Evolutionary conservation across 257 asterid species (phyloP).

Genomic region (Solanum bulbocastanum): DNA sequence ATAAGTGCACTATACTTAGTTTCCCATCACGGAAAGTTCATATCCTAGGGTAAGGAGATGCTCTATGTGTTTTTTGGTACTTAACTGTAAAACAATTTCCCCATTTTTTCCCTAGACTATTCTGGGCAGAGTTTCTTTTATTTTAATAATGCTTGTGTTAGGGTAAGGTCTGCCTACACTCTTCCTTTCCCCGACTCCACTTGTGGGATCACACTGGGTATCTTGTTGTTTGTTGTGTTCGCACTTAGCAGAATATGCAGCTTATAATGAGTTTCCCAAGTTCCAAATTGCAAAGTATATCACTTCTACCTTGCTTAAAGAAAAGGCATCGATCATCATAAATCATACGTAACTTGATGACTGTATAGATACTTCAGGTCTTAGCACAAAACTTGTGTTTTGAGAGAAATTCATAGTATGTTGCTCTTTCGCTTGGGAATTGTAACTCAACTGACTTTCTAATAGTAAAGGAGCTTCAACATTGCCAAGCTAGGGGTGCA

Average conservation of each 20-base stretch:
- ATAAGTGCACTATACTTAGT: neutral
- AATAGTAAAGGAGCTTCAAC: neutral
- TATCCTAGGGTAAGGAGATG: neutral
- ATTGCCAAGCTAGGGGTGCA: neutral
- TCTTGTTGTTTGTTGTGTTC: neutral
- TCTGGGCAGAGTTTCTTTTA: neutral
- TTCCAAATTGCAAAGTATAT: neutral
- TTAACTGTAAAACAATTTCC: neutral
- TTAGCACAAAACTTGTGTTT: neutral
- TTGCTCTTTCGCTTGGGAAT: neutral
- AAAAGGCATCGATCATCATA: neutral
- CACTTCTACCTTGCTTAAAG: neutral
- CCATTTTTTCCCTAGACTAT: neutral
- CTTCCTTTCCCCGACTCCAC: neutral
- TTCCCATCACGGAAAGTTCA: neutral
- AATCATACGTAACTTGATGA: neutral
- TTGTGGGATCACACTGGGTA: neutral
- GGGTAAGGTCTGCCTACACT: neutral
- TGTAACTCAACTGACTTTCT: neutral
- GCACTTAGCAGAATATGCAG: neutral
- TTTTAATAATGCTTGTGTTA: neutral
- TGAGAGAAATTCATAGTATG: neutral
- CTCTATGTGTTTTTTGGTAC: neutral
- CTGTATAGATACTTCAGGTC: neutral
- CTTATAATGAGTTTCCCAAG: neutral